Base-by-base conservation (phyloP, 1,284 basidiomycete species). In the Ustilago tritici region DNA sequence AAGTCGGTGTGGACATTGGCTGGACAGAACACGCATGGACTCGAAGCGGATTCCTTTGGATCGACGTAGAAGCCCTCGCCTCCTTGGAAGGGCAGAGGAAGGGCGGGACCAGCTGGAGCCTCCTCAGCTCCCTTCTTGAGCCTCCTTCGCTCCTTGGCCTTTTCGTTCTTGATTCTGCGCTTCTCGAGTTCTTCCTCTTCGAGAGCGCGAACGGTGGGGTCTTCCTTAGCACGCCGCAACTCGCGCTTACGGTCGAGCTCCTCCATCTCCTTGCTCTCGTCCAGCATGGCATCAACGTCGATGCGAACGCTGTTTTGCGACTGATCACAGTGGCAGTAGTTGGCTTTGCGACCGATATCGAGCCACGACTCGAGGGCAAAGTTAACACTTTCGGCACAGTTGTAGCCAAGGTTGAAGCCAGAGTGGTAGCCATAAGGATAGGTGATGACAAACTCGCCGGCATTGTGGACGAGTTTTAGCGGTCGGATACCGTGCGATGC, bases 371-470 rank as follows among this genome's bases (percentile, higher is more conserved):
- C 93, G 32, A 98, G 89, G 0, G 97, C 97, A 87, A 99, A 99
- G 86, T 99, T 99, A 82, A 98, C 94, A 76, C 93, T 95, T 87
- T 99, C 97, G 2, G 96, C 96, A 82, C 96, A 98, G 85, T 99
- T 99, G 86, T 97, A 92, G 15, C 96, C 97, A 43, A 98, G 88
- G 84, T 99, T 99, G 89, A 97, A 98, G 17, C 96, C 96, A 0
- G 95, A 93, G 85, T 98, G 95, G 86, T 98, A 98, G 10, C 95
- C 95, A 54, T 80, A 84, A 0, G 96, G 96, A 85, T 92, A 99
- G 0, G 96, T 99, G 78, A 99, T 93, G 43, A 99, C 94, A 81
- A 98, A 98, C 86, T 98, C 96, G 47, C 94, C 93, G 49, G 90
- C 89, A 66, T 95, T 92, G 83, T 99, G 96, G 0, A 98, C 95